phyloP scores from a whole-genome alignment of 768 basidiomycete genomes.

The Pleurotus giganteus region DNA sequence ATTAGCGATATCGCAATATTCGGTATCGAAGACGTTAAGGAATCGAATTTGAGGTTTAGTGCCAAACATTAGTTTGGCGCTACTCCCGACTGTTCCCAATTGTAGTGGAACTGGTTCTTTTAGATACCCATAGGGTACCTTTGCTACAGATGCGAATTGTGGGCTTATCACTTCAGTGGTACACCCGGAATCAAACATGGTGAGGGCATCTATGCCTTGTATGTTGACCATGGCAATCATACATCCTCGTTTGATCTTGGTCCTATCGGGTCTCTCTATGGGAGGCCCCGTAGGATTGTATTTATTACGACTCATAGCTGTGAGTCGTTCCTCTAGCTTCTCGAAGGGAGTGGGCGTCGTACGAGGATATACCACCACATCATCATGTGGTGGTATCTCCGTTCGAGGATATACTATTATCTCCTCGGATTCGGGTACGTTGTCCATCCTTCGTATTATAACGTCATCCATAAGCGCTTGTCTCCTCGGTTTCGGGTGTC shows the following conservation, averaged over 20 bases:
- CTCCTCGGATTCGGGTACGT: too few relatives aligned
- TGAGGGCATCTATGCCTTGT: conserved; percentile 10
- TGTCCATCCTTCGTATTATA: too few relatives aligned
- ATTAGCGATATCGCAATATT: conserved; percentile 33
- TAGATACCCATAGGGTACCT: conserved; percentile 11
- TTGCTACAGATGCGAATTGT: conserved; percentile 15
- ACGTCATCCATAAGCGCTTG: too few relatives aligned
- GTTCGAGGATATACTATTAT: too few relatives aligned
- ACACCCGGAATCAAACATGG: conserved; percentile 16
- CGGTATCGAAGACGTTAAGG: background rate
- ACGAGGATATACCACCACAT: too few relatives aligned
- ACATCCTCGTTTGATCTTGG: background rate
- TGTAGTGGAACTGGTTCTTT: conserved; percentile 22
- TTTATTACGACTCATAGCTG: too few relatives aligned
- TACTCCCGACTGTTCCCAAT: conserved; percentile 29
- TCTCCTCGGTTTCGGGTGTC: too few relatives aligned
- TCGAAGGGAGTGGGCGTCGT: too few relatives aligned
- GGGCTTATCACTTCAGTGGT: conserved; percentile 19
- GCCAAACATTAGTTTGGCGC: conserved; percentile 26
- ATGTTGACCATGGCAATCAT: background rate
- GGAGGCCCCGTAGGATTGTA: too few relatives aligned
- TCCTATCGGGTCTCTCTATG: background rate
- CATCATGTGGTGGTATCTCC: too few relatives aligned
- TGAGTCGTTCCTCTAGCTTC: too few relatives aligned
- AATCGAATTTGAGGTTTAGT: conserved; percentile 12